These are phyloP conservation scores for Lactarius evosmus DNA, from an alignment of 768 basidiomycete species.

Conservation along the genomic window DNA sequence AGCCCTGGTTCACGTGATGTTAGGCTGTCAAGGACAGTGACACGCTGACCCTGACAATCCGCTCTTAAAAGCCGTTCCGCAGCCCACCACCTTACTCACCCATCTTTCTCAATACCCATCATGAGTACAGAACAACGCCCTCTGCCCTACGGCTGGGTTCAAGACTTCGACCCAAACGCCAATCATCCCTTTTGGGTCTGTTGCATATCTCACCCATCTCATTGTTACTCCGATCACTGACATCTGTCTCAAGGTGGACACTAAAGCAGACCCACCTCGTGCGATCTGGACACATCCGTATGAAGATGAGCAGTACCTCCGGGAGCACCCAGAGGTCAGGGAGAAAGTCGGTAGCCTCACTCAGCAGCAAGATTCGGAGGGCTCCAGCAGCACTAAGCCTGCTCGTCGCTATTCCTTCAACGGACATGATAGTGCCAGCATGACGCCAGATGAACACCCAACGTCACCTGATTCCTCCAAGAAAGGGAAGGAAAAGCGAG, in stretches of 20 bases:
- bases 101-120: conserved; percentile 13
- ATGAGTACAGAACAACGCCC: conserved; percentile 35
- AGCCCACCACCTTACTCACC: background rate
- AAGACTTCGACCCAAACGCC: conserved; percentile 43
- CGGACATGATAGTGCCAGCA: conserved; percentile 29
- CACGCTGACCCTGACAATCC: background rate
- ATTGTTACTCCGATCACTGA: background rate
- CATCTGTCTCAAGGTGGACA: conserved; percentile 53
- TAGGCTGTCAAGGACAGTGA: background rate
- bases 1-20: background rate
- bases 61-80: background rate
- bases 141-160: conserved; percentile 58
- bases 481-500: conserved; percentile 40
- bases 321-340: conserved; percentile 48
- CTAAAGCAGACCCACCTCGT: conserved; percentile 56
- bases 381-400: conserved; percentile 3
- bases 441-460: conserved; percentile 11
- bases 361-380: background rate
- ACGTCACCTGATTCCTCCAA: background rate
- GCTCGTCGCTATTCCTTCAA: conserved; percentile 27
- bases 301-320: conserved; percentile 63
- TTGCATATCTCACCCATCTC: background rate
- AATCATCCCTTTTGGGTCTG: conserved; percentile 51
- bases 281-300: conserved; percentile 72
- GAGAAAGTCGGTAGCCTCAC: conserved; percentile 36